phyloP scores from a whole-genome alignment of 2,329 filamentous ascomycete genomes.

The Botrytis paeoniae region DNA sequence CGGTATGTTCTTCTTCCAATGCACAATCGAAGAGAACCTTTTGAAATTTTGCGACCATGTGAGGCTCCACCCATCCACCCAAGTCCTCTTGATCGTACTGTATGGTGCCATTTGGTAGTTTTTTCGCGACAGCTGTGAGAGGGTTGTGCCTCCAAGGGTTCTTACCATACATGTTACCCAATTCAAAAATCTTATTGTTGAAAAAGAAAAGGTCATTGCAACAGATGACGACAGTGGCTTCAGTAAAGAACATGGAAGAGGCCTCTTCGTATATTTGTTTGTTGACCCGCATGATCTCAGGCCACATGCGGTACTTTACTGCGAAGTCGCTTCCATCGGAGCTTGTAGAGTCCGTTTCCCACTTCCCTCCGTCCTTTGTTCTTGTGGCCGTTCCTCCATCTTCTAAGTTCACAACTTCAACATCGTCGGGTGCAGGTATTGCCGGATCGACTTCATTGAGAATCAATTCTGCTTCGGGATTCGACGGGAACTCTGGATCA shows the following conservation, averaged over 20 bases:
- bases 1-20: neutral
- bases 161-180: constrained; percentile 4
- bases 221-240: constrained; percentile 21
- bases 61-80: constrained; percentile 25
- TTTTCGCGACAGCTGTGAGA: constrained; percentile 11
- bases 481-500: neutral
- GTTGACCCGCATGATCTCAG: constrained; percentile 23
- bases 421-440: neutral
- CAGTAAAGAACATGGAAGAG: constrained; percentile 20
- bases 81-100: constrained; percentile 12
- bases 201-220: constrained; percentile 26
- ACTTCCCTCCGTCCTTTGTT: neutral
- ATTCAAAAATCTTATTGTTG: constrained; percentile 4
- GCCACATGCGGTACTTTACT: constrained; percentile 14
- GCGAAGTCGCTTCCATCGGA: constrained; percentile 2
- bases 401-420: neutral
- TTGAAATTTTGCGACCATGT: constrained; percentile 27
- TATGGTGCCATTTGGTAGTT: constrained; percentile 1
- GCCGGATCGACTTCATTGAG: neutral
- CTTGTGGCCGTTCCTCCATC: neutral
- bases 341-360: neutral
- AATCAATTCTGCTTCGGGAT: constrained; percentile 12
- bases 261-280: constrained; percentile 26
- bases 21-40: constrained; percentile 24
- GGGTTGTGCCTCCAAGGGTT: constrained; percentile 26